Percentiles rank a stretch among this genome's conserved stretches.
These are phyloP conservation scores for Diplosphaera chodatii DNA, from an alignment of 139 green algal genomes.

Conservation along the genomic window DNA sequence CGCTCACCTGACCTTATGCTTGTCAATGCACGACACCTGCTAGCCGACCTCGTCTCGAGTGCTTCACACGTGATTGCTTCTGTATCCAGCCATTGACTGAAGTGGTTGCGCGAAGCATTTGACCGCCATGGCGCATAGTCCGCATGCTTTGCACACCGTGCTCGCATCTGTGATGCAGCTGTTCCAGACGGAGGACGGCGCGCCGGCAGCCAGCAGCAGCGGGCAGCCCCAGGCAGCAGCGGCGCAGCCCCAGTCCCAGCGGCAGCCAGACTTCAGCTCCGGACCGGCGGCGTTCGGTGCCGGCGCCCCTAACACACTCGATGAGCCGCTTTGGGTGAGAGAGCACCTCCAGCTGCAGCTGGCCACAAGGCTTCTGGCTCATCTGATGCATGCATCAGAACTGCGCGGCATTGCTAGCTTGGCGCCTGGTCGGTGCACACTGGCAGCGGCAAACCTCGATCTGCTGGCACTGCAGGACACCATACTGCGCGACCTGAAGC, in stretches of 20 bases:
- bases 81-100: too few relatives aligned
- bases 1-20: too few relatives aligned
- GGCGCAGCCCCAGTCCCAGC: not conserved
- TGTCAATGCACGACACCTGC: too few relatives aligned
- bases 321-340: conserved; percentile 84
- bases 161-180: not conserved
- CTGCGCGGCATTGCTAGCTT: too few relatives aligned
- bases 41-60: too few relatives aligned
- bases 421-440: not conserved
- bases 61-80: too few relatives aligned
- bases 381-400: too few relatives aligned
- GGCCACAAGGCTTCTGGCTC: too few relatives aligned
- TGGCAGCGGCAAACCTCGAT: not conserved
- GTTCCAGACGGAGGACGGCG: conserved; percentile 7
- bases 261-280: not conserved
- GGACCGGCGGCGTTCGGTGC: not conserved
- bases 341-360: too few relatives aligned
- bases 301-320: conserved; percentile 66
- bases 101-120: too few relatives aligned
- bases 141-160: too few relatives aligned
- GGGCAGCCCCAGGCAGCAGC: not conserved
- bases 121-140: too few relatives aligned
- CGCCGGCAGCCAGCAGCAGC: not conserved
- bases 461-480: not conserved
- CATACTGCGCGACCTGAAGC: conserved; percentile 81